phyloP scores from a whole-genome alignment of 345 rosid genomes.

The Corchorus capsularis region DNA sequence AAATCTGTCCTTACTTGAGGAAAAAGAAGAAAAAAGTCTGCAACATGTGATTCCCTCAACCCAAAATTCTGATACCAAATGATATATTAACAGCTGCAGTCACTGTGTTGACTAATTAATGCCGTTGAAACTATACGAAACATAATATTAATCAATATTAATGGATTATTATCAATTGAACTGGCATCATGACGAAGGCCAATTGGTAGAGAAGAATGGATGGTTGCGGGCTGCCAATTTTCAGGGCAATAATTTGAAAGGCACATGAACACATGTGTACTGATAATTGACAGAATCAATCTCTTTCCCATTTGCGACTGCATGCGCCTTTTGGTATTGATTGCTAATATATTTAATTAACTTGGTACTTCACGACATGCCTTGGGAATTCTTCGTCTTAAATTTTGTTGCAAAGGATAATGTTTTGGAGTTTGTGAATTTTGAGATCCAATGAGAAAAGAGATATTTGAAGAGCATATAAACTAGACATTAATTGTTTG shows the following conservation, averaged over 20 bases:
- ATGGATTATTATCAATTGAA: neutral
- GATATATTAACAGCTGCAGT: no score
- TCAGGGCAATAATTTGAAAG: neutral
- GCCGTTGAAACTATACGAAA: neutral
- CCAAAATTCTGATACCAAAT: no score
- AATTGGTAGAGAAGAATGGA: neutral
- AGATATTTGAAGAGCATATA: no score
- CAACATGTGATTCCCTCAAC: no score
- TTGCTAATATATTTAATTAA: no score
- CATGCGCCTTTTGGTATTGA: no score
- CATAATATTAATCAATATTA: no score
- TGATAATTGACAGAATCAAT: neutral
- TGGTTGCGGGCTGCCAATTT: neutral
- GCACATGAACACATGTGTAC: slow-evolving; percentile 10
- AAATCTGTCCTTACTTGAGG: neutral
- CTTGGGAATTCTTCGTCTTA: neutral
- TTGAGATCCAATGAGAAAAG: neutral
- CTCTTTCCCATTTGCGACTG: neutral
- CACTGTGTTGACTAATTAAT: no score
- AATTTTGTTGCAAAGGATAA: neutral
- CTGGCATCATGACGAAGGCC: no score
- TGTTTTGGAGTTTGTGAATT: slow-evolving; percentile 1
- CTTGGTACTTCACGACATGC: neutral
- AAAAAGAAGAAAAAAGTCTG: no score
- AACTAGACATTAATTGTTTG: neutral